phyloP scores from a whole-genome alignment of 345 rosid genomes.

The Aethionema arabicum region DNA sequence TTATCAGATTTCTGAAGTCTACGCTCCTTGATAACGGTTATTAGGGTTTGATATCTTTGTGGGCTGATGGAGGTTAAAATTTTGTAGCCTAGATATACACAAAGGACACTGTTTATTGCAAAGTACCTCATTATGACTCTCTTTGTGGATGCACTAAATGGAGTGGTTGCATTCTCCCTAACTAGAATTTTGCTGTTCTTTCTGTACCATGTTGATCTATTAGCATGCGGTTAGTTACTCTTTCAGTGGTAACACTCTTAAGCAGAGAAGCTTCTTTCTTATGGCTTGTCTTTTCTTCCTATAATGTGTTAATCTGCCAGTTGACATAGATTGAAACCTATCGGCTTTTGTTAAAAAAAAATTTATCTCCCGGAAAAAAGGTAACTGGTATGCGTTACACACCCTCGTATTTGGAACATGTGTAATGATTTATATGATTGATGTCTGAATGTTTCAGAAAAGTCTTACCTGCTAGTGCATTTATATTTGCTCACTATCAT shows the following conservation, averaged over 20 bases:
- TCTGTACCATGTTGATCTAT: neutral
- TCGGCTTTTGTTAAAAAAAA: too few relatives aligned
- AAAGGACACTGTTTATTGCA: neutral
- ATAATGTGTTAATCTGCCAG: neutral
- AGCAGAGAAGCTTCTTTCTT: neutral
- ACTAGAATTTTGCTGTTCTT: neutral
- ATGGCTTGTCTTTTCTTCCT: neutral
- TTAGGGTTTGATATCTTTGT: neutral
- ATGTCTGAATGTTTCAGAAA: neutral
- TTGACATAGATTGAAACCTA: neutral
- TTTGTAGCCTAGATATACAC: neutral
- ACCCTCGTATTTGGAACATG: neutral
- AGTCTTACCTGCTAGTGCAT: neutral
- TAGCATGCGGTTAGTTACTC: slow-evolving; percentile 6
- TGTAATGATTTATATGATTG: slow-evolving; percentile 14
- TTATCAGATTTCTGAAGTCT: neutral
- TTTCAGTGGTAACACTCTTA: neutral
- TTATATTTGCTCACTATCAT: neutral
- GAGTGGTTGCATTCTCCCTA: neutral
- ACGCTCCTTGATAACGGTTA: neutral
- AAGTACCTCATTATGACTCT: neutral
- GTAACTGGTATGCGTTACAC: neutral
- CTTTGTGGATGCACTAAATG: neutral
- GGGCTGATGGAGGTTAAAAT: neutral
- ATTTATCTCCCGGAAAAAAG: too few relatives aligned